Conservation (phyloP, 805 yeast genomes). For the Ogataea pignaliae region DNA sequence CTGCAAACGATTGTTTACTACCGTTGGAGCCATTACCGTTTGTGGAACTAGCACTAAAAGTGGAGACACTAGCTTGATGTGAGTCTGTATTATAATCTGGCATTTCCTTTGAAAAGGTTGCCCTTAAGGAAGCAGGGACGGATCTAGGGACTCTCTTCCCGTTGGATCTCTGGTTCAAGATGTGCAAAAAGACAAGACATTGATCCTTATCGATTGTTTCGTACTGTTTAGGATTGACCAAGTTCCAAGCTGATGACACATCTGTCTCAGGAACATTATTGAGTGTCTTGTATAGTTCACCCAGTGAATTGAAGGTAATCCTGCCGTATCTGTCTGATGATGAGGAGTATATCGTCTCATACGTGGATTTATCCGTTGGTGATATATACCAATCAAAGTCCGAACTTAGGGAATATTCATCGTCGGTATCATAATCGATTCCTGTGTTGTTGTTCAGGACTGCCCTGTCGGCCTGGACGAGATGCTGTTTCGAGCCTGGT, state of each 20-base stretch:
- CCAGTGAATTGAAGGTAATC: slow-evolving; percentile 66
- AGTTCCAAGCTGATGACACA: slow-evolving; percentile 86
- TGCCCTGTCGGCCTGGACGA: slow-evolving; percentile 80
- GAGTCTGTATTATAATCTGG: slow-evolving; percentile 68
- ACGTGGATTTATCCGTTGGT: slow-evolving; percentile 75
- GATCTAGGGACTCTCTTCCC: slow-evolving; percentile 81
- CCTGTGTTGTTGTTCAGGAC: slow-evolving; percentile 30
- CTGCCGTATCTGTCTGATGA: slow-evolving; percentile 78
- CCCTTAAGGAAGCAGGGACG: slow-evolving; percentile 90
- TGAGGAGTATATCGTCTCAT: slow-evolving; percentile 71
- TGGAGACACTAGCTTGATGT: slow-evolving; percentile 38
- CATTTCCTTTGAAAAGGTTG: slow-evolving; percentile 82
- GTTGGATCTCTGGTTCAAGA: slow-evolving; percentile 79
- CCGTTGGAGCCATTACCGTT: not conserved
- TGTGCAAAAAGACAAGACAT: slow-evolving; percentile 81
- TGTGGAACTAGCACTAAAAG: not conserved
- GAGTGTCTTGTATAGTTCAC: slow-evolving; percentile 64
- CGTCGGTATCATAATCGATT: slow-evolving; percentile 52
- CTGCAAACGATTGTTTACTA: slow-evolving; percentile 43
- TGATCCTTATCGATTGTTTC: slow-evolving; percentile 94
- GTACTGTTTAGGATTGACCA: slow-evolving; percentile 85
- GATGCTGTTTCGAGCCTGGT: slow-evolving; percentile 82
- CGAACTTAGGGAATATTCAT: slow-evolving; percentile 52
- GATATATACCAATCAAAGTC: slow-evolving; percentile 96
- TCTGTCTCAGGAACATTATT: slow-evolving; percentile 77